These are phyloP conservation scores for Yamadazyma sp. DNA, from an alignment of 805 yeast genomes.

Conservation along the genomic window DNA sequence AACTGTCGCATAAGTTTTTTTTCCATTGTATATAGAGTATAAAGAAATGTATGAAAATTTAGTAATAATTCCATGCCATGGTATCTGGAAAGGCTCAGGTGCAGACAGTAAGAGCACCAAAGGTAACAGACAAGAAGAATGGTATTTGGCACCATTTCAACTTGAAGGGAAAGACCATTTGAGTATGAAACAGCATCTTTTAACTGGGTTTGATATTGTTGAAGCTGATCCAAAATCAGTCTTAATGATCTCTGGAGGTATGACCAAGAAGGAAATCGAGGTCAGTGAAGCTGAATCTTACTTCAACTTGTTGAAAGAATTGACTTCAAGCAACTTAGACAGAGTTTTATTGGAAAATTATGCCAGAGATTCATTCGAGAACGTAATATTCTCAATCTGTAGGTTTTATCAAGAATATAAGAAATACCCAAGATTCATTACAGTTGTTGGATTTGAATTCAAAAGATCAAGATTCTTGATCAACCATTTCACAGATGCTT, in stretches of 20 bases:
- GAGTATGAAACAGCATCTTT: slow-evolving; percentile 61
- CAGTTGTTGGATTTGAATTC: slow-evolving; percentile 73
- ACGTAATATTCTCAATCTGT: slow-evolving; percentile 59
- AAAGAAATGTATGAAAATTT: too few relatives aligned
- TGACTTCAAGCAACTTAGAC: slow-evolving; percentile 14
- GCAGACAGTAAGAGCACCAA: too few relatives aligned
- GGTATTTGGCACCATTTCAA: slow-evolving; percentile 71
- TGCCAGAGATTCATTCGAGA: slow-evolving; percentile 80
- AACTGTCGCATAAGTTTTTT: too few relatives aligned
- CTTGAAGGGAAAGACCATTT: slow-evolving; percentile 65
- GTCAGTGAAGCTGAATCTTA: slow-evolving; percentile 64
- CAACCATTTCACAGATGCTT: slow-evolving; percentile 48
- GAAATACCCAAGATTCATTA: slow-evolving; percentile 48
- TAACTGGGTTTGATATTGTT: slow-evolving; percentile 38
- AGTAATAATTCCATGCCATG: slow-evolving; percentile 50
- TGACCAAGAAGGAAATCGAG: slow-evolving; percentile 54
- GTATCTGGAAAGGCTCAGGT: slow-evolving; percentile 50
- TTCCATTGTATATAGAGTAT: too few relatives aligned
- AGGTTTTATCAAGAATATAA: slow-evolving; percentile 47
- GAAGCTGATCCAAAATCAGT: slow-evolving; percentile 24
- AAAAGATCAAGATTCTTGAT: slow-evolving; percentile 58
- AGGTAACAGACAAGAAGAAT: slow-evolving; percentile 40
- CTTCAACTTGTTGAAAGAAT: slow-evolving; percentile 37
- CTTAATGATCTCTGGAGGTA: slow-evolving; percentile 64
- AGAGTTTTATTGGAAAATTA: slow-evolving; percentile 58